phyloP scores from a whole-genome alignment of 1,284 basidiomycete species.

The Testicularia cyperi region DNA sequence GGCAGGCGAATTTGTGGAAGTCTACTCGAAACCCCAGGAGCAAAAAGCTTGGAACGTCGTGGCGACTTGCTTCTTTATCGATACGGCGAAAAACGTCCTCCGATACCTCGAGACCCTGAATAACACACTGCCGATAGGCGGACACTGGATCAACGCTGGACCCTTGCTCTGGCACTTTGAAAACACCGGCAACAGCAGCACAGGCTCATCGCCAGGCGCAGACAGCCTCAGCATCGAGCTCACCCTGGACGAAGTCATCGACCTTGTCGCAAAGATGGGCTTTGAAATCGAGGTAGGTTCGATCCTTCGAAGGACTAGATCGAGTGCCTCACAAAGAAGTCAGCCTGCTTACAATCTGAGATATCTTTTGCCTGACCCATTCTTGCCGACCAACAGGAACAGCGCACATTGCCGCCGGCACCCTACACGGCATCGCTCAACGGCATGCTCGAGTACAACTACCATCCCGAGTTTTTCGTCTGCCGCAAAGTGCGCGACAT shows the following conservation, averaged over 20 bases:
- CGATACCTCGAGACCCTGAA: conserved; percentile 58
- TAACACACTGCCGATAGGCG: conserved; percentile 48
- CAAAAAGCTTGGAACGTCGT: conserved; percentile 81
- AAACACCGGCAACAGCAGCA: conserved; percentile 66
- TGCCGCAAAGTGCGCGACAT: conserved; percentile 52
- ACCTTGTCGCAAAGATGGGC: conserved; percentile 73
- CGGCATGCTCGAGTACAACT: conserved; percentile 85
- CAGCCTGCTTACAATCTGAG: too few species aligned
- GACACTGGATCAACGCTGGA: conserved; percentile 64
- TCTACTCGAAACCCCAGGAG: conserved; percentile 65
- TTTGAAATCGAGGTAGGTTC: conserved; percentile 75
- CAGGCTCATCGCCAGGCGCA: too few species aligned
- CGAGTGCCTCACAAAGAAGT: neutral
- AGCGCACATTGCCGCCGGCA: conserved; percentile 71
- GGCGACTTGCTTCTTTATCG: conserved; percentile 95
- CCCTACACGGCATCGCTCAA: conserved; percentile 83
- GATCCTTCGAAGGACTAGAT: too few species aligned
- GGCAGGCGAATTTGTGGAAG: conserved; percentile 55
- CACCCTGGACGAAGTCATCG: conserved; percentile 82
- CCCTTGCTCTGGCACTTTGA: conserved; percentile 96
- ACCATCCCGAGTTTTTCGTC: conserved; percentile 66
- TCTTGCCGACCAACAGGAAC: conserved; percentile 66
- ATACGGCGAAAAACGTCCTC: conserved; percentile 68
- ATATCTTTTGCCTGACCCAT: neutral
- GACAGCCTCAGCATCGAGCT: conserved; percentile 69